Evolutionary conservation across 495 filamentous ascomycete species (phyloP), one percentile per base, ranked within the genome.

Genomic region (Annulohypoxylon nitens): DNA sequence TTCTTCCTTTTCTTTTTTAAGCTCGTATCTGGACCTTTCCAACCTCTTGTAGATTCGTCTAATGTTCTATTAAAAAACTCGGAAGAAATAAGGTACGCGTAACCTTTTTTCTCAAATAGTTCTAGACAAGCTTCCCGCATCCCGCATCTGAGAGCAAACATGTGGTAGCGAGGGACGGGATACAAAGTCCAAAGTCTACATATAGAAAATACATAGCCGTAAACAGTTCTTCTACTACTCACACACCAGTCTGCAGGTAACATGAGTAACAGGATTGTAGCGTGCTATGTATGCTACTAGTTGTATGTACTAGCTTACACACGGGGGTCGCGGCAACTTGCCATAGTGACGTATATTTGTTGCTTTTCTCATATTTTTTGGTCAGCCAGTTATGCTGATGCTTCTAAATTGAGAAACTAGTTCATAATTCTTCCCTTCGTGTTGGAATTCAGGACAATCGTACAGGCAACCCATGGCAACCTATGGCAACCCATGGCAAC

Each of bases 401-500:
- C 60, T 71, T 60, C 72, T 73, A 73, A 73, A 64, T 67, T 47
- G 43, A 23, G 64, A 73, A 16, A 20, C 39, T 47, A 50, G 61
- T 69, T 61, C 30, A 30, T 30, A 26, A 30, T 0, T 66, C 9
- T 68, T 8, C 36, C 68, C 48, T 74, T 74, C 71, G 71, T 74
- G 37, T 67, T 74, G 50, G 62, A 67, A 74, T 60, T 30, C 51
- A 25, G 12, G n/a, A 65, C 61, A 26, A 70, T 62, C 50, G 63
- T 58, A 67, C 16, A 25, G 62, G 67, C 57, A 58, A 64, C 59
- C 67, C 59, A 75, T 75, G 72, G 72, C 72, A 23, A 23, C 20
- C 20, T 23, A 23, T 23, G 62, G 66, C 57, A 58, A 64, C 59
- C 67, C 59, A 75, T 75, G 72, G 72, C 72, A n/a, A n/a, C n/a